phyloP scores from a whole-genome alignment of 2,329 filamentous ascomycete genomes.

The Penicillium olsonii region DNA sequence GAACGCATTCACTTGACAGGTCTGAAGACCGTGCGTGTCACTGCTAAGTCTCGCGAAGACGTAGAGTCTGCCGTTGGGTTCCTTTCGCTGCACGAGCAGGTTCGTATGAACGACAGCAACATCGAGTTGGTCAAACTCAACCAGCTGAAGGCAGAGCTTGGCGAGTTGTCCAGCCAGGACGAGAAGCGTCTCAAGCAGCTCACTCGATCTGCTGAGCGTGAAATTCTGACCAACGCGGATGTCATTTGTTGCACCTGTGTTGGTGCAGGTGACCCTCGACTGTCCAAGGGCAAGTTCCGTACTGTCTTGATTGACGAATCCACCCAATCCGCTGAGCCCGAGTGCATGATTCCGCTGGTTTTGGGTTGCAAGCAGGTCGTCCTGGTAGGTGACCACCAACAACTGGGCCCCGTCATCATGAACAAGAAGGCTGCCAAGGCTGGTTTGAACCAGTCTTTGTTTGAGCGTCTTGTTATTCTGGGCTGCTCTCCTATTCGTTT shows the following conservation, averaged over 20 bases:
- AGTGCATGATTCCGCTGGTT: constrained; percentile 98
- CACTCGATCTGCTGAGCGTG: constrained; percentile 87
- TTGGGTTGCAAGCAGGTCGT: constrained; percentile 98
- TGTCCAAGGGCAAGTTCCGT: constrained; percentile 96
- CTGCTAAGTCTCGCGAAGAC: constrained; percentile 98
- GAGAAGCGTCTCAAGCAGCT: constrained; percentile 99
- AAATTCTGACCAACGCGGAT: constrained; percentile 92
- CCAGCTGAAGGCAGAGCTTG: constrained; percentile 86
- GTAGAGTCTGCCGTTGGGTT: constrained; percentile 98
- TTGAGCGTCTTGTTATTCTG: constrained; percentile 93
- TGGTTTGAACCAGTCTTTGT: constrained; percentile 95
- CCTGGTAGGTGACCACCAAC: constrained; percentile 97
- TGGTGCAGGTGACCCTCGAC: constrained; percentile 90
- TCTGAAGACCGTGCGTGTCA: constrained; percentile 93
- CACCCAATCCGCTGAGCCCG: constrained; percentile 94
- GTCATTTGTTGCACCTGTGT: constrained; percentile 99
- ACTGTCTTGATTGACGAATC: constrained; percentile 98
- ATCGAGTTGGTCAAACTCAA: constrained; percentile 89
- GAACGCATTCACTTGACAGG: constrained; percentile 94
- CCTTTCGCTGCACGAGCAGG: constrained; percentile 92
- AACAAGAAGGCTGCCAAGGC: constrained; percentile 99
- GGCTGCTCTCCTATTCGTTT: constrained; percentile 86
- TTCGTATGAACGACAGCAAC: constrained; percentile 96
- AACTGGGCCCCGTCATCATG: constrained; percentile 98
- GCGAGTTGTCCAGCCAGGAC: constrained; percentile 90